Evolutionary conservation across 305 asterid genomes (phyloP).

Genomic region (Fraxinus platypoda): DNA sequence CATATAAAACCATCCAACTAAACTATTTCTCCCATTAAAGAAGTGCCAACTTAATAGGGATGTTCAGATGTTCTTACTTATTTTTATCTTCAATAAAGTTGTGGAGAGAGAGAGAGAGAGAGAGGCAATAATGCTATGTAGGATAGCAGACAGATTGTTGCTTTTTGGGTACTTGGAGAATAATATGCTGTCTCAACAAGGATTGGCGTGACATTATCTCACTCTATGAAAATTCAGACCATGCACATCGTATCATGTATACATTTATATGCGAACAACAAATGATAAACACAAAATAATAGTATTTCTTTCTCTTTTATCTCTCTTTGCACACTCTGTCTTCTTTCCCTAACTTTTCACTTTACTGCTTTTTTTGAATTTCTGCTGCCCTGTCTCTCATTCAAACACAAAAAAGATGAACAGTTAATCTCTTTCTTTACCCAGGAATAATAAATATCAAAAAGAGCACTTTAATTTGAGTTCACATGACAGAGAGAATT

Average conservation of each 20-base stretch:
- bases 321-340: slow-evolving; percentile 32
- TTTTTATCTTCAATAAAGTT: not conserved
- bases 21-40: too few species aligned
- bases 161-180: slow-evolving; percentile 50
- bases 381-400: slow-evolving; percentile 35
- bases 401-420: slow-evolving; percentile 14
- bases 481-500: slow-evolving; percentile 7
- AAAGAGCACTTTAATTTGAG: not conserved
- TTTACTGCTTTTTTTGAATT: slow-evolving; percentile 44
- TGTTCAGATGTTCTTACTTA: not conserved
- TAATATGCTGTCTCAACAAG: slow-evolving; percentile 48
- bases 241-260: not conserved
- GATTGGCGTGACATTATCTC: slow-evolving; percentile 40
- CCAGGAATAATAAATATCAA: not conserved
- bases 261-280: slow-evolving; percentile 45
- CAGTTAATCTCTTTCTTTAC: not conserved
- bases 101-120: slow-evolving; percentile 14
- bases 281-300: slow-evolving; percentile 47
- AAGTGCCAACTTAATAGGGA: too few species aligned
- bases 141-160: slow-evolving; percentile 55
- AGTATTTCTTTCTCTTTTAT: slow-evolving; percentile 39
- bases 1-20: not conserved
- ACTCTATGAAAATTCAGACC: not conserved
- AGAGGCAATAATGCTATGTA: slow-evolving; percentile 30
- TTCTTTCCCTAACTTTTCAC: slow-evolving; percentile 31